These are phyloP conservation scores for Penicillium turbatum DNA, from an alignment of 495 filamentous ascomycete species.

Conservation along the genomic window DNA sequence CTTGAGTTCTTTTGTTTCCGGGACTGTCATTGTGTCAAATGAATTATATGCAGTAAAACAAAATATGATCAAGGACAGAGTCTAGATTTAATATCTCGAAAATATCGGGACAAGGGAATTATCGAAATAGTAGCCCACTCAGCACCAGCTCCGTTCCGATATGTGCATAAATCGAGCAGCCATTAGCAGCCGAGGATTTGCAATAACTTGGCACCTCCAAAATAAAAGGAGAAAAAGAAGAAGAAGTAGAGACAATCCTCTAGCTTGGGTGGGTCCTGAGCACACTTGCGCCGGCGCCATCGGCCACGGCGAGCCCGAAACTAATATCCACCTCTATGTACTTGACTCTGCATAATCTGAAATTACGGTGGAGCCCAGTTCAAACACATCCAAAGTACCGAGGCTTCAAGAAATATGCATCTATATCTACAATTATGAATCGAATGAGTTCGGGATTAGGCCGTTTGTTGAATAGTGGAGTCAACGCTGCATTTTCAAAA, in stretches of 20 bases:
- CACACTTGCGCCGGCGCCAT: background rate
- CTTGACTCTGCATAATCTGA: background rate
- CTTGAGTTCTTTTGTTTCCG: constrained; percentile 18
- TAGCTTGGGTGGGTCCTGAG: background rate
- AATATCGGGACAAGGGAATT: background rate
- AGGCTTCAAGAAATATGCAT: constrained; percentile 9
- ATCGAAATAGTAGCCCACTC: background rate
- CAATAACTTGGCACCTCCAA: background rate
- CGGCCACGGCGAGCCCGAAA: background rate
- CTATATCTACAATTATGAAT: background rate
- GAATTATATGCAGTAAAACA: background rate
- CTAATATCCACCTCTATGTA: background rate
- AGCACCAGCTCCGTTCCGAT: background rate
- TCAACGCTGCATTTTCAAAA: background rate
- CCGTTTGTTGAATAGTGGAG: background rate
- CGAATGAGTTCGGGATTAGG: background rate
- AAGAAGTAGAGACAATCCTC: too few species aligned
- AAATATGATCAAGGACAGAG: background rate
- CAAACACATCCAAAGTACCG: constrained; percentile 13
- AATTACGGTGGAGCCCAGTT: constrained; percentile 4
- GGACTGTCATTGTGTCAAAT: constrained; percentile 5
- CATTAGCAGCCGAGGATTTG: background rate
- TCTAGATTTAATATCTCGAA: background rate
- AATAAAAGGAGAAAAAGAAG: background rate
- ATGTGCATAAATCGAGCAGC: background rate